phyloP scores from a whole-genome alignment of 1,139 yeast genomes.

The Taphrina flavorubra region DNA sequence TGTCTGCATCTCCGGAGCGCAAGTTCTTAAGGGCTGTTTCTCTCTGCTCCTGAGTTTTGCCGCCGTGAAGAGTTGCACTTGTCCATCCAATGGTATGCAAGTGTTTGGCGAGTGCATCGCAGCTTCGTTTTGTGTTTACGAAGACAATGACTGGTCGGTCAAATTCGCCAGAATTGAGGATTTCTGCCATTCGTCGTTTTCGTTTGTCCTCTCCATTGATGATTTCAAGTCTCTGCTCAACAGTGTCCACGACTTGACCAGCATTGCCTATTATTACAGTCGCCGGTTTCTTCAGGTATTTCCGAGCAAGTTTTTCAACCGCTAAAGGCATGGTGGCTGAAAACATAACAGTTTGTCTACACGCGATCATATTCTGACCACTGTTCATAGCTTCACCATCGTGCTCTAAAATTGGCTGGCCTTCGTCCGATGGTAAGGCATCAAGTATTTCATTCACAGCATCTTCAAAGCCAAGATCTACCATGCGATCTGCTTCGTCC shows the following conservation, averaged over 20 bases:
- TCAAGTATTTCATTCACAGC: slow-evolving; percentile 68
- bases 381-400: slow-evolving; percentile 43
- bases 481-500: slow-evolving; percentile 96
- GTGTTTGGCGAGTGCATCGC: slow-evolving; percentile 66
- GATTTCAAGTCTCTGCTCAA: slow-evolving; percentile 71
- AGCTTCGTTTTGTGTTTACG: slow-evolving; percentile 74
- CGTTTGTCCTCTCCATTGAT: slow-evolving; percentile 55
- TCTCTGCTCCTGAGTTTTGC: slow-evolving; percentile 83
- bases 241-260: slow-evolving; percentile 66
- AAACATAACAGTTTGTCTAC: slow-evolving; percentile 77
- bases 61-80: slow-evolving; percentile 79
- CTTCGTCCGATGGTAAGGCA: slow-evolving; percentile 54
- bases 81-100: slow-evolving; percentile 58
- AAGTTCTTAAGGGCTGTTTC: slow-evolving; percentile 75
- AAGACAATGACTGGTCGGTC: slow-evolving; percentile 74
- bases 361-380: slow-evolving; percentile 45
- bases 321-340: slow-evolving; percentile 89
- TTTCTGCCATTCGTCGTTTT: slow-evolving; percentile 51
- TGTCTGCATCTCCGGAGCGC: slow-evolving; percentile 63
- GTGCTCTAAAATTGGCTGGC: slow-evolving; percentile 50
- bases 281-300: slow-evolving; percentile 67
- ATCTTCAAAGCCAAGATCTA: slow-evolving; percentile 90
- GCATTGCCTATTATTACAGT: slow-evolving; percentile 69
- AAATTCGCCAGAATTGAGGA: slow-evolving; percentile 52
- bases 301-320: slow-evolving; percentile 68